These are phyloP conservation scores for Ogataea ramenticola DNA, from an alignment of 805 yeast genomes.

Conservation along the genomic window DNA sequence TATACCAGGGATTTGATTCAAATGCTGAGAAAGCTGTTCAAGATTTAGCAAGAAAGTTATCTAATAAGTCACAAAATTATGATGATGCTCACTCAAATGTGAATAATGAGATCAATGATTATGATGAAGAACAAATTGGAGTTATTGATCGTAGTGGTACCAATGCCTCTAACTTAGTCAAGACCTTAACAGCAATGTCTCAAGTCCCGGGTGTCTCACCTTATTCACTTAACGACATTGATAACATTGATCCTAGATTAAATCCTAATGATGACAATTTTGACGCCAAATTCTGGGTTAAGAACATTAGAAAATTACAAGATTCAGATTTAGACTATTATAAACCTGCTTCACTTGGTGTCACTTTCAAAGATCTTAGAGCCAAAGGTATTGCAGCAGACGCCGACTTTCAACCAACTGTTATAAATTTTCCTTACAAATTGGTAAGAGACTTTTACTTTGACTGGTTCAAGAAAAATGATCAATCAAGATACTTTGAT, in stretches of 20 bases:
- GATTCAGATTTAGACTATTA: slow-evolving; percentile 54
- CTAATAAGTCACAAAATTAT: slow-evolving; percentile 9
- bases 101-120: neutral
- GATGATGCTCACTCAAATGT: neutral
- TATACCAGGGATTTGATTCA: slow-evolving; percentile 32
- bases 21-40: slow-evolving; percentile 27
- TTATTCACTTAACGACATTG: slow-evolving; percentile 6
- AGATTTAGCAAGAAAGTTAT: slow-evolving; percentile 34
- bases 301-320: slow-evolving; percentile 48
- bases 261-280: slow-evolving; percentile 56
- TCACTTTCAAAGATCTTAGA: slow-evolving; percentile 50
- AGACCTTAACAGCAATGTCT: slow-evolving; percentile 42
- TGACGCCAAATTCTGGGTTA: slow-evolving; percentile 59
- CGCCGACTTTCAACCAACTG: slow-evolving; percentile 59
- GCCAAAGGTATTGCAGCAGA: slow-evolving; percentile 63
- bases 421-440: slow-evolving; percentile 35
- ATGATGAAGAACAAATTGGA: slow-evolving; percentile 16
- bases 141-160: slow-evolving; percentile 10
- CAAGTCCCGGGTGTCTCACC: slow-evolving; percentile 43
- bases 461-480: slow-evolving; percentile 19
- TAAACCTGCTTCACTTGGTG: slow-evolving; percentile 52
- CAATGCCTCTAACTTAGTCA: slow-evolving; percentile 12
- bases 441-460: slow-evolving; percentile 21
- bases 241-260: slow-evolving; percentile 33
- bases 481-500: slow-evolving; percentile 32